phyloP scores from a whole-genome alignment of 2,329 filamentous ascomycete species.

The Fusarium pseudonygamai region DNA sequence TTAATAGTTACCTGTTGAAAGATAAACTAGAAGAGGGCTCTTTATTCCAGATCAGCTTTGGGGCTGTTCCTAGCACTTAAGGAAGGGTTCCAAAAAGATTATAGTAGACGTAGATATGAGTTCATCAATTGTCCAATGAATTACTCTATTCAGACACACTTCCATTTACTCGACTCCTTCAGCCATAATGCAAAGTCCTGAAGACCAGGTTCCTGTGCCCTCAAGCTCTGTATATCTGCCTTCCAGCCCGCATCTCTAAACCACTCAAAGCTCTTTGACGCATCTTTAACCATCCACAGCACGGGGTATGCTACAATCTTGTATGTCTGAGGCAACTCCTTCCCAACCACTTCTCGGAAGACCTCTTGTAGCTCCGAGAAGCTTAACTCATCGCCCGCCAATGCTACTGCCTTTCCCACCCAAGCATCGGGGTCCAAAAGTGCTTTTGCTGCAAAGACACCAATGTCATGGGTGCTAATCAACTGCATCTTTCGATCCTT shows the following conservation, averaged over 20 bases:
- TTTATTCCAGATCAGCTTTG: fast-evolving
- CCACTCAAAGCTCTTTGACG: slow-evolving; percentile 26
- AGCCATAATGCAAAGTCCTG: slow-evolving; percentile 36
- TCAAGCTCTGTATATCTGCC: slow-evolving; percentile 5
- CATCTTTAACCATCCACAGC: slow-evolving; percentile 22
- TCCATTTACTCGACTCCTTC: slow-evolving; percentile 35
- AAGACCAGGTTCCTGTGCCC: not conserved
- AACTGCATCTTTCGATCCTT: slow-evolving; percentile 38
- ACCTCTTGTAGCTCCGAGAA: slow-evolving; percentile 3
- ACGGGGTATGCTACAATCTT: slow-evolving; percentile 2
- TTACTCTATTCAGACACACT: not conserved
- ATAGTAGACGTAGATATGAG: fast-evolving
- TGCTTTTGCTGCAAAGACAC: slow-evolving; percentile 17
- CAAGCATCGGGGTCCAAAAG: slow-evolving; percentile 1
- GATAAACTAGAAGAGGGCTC: not conserved
- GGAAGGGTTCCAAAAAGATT: not conserved
- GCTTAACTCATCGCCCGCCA: slow-evolving; percentile 17
- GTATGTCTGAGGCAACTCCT: slow-evolving; percentile 12
- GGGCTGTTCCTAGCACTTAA: not conserved
- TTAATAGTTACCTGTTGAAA: not conserved
- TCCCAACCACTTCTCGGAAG: not conserved
- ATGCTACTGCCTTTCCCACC: not conserved
- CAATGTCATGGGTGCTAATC: slow-evolving; percentile 42
- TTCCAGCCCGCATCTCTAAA: slow-evolving; percentile 23
- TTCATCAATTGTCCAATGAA: not conserved